Percentiles rank a stretch among this genome's conserved stretches.
These are phyloP conservation scores for Lentinula lateritia DNA, from an alignment of 768 basidiomycete genomes.

Conservation along the genomic window DNA sequence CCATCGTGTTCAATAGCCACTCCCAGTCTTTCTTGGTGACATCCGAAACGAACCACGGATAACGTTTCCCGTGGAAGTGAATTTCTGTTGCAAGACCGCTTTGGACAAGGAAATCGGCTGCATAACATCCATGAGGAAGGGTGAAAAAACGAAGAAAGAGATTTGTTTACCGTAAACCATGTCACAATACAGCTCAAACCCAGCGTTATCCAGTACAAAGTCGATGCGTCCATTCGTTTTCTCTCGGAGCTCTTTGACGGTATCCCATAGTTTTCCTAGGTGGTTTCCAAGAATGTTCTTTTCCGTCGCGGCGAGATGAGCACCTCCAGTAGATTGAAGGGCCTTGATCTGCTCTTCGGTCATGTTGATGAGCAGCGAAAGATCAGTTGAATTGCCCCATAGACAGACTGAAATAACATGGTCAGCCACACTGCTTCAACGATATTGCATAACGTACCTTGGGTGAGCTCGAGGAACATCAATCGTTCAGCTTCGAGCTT, in stretches of 20 bases:
- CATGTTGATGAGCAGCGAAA: constrained; percentile 95
- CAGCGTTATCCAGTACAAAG: constrained; percentile 85
- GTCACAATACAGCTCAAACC: constrained; percentile 85
- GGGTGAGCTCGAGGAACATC: constrained; percentile 91
- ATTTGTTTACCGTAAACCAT: constrained; percentile 67
- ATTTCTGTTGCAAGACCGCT: constrained; percentile 80
- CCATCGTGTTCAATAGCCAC: constrained; percentile 84
- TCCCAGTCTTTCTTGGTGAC: constrained; percentile 92
- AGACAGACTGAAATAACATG: constrained; percentile 64
- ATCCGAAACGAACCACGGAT: constrained; percentile 93
- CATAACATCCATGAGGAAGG: constrained; percentile 4
- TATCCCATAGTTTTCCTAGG: constrained; percentile 64
- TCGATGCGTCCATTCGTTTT: constrained; percentile 71
- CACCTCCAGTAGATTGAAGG: constrained; percentile 96
- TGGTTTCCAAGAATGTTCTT: constrained; percentile 95
- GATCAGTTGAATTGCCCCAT: constrained; percentile 96
- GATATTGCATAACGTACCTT: constrained; percentile 43
- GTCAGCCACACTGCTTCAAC: background rate
- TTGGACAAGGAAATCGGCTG: constrained; percentile 91
- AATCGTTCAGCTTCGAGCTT: constrained; percentile 69
- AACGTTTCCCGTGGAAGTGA: constrained; percentile 93
- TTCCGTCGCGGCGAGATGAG: constrained; percentile 89
- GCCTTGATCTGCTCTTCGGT: constrained; percentile 95
- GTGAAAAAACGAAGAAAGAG: background rate
- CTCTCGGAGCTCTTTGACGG: constrained; percentile 61